Evolutionary conservation across 1,139 yeast species (phyloP).

Genomic region (Zygoascus meyerae): DNA sequence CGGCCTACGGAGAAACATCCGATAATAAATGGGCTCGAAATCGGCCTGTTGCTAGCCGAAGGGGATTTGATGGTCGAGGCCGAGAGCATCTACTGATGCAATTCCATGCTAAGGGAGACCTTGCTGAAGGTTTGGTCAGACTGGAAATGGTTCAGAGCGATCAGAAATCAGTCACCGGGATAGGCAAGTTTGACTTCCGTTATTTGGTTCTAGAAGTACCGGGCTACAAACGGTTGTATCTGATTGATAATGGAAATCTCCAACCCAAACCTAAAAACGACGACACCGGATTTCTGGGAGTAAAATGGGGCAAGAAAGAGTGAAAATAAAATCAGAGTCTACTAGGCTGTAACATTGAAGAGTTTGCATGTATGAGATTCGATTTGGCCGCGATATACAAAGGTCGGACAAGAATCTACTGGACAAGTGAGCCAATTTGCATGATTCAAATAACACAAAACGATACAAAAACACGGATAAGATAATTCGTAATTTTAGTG

Average conservation of each 20-base stretch:
- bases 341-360: no score
- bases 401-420: no score
- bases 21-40: constrained; percentile 82
- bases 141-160: constrained; percentile 56
- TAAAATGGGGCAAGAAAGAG: constrained; percentile 65
- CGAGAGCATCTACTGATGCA: constrained; percentile 77
- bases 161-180: constrained; percentile 29
- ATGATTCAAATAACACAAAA: no score
- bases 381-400: no score
- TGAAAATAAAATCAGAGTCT: no score
- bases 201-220: constrained; percentile 74
- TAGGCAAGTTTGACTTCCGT: constrained; percentile 66
- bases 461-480: no score
- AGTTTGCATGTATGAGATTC: no score
- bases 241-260: constrained; percentile 51
- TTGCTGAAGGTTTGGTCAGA: constrained; percentile 59
- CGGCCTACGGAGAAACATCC: constrained; percentile 70
- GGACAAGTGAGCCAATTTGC: no score
- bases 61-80: constrained; percentile 56
- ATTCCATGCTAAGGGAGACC: constrained; percentile 72
- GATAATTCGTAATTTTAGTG: no score
- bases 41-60: constrained; percentile 63
- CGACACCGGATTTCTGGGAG: constrained; percentile 61
- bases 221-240: constrained; percentile 59
- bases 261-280: constrained; percentile 31